Conservation (phyloP, 345 rosid genomes). For the Ceriops zippeliana region DNA sequence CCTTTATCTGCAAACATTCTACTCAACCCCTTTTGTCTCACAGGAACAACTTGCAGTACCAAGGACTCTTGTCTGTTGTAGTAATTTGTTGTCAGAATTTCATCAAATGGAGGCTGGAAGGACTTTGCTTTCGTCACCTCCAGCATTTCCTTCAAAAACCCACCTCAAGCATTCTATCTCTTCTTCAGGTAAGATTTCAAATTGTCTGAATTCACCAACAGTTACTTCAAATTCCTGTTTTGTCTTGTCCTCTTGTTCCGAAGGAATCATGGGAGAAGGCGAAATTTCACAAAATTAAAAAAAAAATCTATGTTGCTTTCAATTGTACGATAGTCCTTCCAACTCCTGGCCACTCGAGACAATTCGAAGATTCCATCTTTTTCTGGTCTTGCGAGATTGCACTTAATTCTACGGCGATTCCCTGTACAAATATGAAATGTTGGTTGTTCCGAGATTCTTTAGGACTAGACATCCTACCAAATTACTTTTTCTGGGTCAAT, state of each 20-base stretch:
- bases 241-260: neutral
- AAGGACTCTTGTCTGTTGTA: slow-evolving; percentile 15
- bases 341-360: too few species aligned
- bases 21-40: neutral
- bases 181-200: slow-evolving; percentile 43
- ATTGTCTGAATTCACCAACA: neutral
- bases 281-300: too few species aligned
- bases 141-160: slow-evolving; percentile 51
- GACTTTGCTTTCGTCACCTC: slow-evolving; percentile 60
- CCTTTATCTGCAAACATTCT: neutral
- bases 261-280: too few species aligned
- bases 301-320: too few species aligned
- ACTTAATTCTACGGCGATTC: too few species aligned
- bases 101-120: slow-evolving; percentile 62
- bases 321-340: too few species aligned
- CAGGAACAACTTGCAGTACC: neutral
- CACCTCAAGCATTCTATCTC: slow-evolving; percentile 38
- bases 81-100: neutral
- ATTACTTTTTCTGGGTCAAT: too few species aligned
- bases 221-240: neutral
- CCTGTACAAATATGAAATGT: too few species aligned
- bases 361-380: too few species aligned
- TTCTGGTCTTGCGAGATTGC: too few species aligned
- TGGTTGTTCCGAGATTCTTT: too few species aligned
- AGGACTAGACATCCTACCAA: too few species aligned